Base-by-base conservation (phyloP, 202 grass and related monocot species). In the Zoysia matrella region DNA sequence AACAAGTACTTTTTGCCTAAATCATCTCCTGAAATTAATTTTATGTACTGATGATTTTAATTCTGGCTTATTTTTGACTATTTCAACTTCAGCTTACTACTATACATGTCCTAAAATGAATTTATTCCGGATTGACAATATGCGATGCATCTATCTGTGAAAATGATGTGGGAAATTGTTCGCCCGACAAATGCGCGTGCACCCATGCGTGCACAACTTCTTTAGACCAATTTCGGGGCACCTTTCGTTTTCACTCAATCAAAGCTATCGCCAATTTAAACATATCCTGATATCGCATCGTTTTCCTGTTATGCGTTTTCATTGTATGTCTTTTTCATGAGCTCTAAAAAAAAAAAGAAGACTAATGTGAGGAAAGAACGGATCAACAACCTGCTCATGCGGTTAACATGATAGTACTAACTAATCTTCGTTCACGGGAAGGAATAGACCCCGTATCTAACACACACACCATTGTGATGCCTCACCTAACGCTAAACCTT, bases 401-500 rank as follows among this genome's bases (percentile, higher is more conserved):
- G 70, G 16, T 73, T 36, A 76, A 61, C 82, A 36, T 6, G 43
- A 62, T 77, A 77, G 30, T 36, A 36, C 30, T 36, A 1, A 54
- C 74, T 64, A 84, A 78, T 61, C 47, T 54, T 16, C 57, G 30
- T 36, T 36, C 30, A 49, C 67, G 64, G 15, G 67, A 78, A 72
- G 67, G 67, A 72, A 85, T 72, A 72, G 83, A 85, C 83, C 41
- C 57, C 67, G 42, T 72, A 85, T 85, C 75, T 78, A 78, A 85
- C 83, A 72, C 57, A 16, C 30, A 36, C 46, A 22, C 3, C 65
- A 13, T 3, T 65, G 67, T 56, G 83, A 85, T 72, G 67, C 18
- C 42, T 85, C 75, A 85, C 83, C 75, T 79, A 79, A 78, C 66
- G 70, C 74, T 45, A 45, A 76, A 42, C 3, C 58, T 8, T 36